Evolutionary conservation across 2,329 filamentous ascomycete species (phyloP).

Genomic region (Fusarium continuum): DNA sequence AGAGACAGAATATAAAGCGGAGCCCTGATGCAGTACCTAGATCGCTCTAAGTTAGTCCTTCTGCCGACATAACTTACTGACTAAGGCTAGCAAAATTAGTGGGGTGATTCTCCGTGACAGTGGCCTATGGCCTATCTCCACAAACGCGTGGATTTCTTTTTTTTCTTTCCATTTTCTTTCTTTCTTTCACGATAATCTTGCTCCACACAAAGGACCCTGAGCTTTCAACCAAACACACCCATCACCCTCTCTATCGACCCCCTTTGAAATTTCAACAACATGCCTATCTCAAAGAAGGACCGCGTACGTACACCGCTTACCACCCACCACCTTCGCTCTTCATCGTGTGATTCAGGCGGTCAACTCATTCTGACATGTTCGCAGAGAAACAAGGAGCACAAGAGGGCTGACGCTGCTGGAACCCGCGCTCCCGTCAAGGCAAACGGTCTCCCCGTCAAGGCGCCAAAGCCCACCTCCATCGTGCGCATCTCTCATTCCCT

Average conservation of each 20-base stretch:
- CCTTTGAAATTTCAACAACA: conserved; percentile 2
- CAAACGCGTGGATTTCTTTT: conserved; percentile 21
- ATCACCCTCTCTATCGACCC: not conserved
- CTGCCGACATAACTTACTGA: not conserved
- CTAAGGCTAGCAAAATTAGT: conserved; percentile 6
- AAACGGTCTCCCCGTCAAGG: conserved; percentile 64
- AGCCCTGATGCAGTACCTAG: not conserved
- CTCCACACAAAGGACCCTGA: conserved; percentile 12
- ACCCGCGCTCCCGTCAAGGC: conserved; percentile 63
- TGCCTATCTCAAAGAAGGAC: conserved; percentile 47
- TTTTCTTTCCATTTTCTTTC: conserved; percentile 27
- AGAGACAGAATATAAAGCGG: not conserved
- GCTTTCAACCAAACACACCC: not conserved
- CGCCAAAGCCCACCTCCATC: conserved; percentile 54
- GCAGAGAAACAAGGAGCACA: conserved; percentile 63
- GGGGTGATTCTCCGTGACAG: not conserved
- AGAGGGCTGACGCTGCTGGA: conserved; percentile 63
- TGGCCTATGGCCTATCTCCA: not conserved
- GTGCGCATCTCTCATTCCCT: conserved; percentile 12
- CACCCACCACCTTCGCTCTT: too few species aligned
- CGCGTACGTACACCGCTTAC: conserved; percentile 33
- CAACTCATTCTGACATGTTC: not conserved
- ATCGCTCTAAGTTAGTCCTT: conserved; percentile 8
- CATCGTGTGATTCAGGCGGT: accelerated
- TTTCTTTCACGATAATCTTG: not conserved